Percentiles rank a stretch among this genome's conserved stretches.
These are phyloP conservation scores for Macadamia tetraphylla DNA, from an alignment of 164 flowering plant genomes.

Conservation along the genomic window DNA sequence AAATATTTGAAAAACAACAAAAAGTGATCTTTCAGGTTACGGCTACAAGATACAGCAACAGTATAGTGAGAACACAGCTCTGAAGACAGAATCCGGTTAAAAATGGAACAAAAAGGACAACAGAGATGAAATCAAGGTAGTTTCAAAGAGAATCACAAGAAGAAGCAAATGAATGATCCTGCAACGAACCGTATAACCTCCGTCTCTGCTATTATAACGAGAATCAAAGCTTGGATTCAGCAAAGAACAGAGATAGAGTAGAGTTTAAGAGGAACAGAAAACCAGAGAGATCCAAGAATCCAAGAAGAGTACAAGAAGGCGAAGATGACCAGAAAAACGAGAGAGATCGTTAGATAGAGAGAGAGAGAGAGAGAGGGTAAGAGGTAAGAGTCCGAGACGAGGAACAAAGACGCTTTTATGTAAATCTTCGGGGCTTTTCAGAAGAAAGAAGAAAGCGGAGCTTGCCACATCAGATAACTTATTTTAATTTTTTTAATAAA, in stretches of 20 bases:
- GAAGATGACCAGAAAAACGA: too few relatives aligned
- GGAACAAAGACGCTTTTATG: not conserved
- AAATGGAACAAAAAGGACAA: not conserved
- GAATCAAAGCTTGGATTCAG: constrained; percentile 3
- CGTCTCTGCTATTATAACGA: not conserved
- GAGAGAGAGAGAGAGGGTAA: too few relatives aligned
- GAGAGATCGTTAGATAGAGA: too few relatives aligned
- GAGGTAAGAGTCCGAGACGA: not conserved
- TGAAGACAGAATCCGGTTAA: too few relatives aligned
- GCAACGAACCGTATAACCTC: not conserved
- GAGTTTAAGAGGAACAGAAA: not conserved
- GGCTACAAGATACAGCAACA: too few relatives aligned
- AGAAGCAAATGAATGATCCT: too few relatives aligned
- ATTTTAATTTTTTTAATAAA: not conserved
- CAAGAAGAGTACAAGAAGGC: not conserved
- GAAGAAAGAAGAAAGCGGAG: constrained; percentile 7
- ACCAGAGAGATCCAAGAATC: not conserved
- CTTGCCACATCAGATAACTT: constrained; percentile 21
- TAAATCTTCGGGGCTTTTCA: constrained; percentile 4
- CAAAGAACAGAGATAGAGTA: constrained; percentile 1
- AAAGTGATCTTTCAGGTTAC: too few relatives aligned
- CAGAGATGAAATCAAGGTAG: too few relatives aligned
- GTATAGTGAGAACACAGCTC: too few relatives aligned
- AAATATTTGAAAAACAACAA: too few relatives aligned
- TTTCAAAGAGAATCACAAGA: too few relatives aligned